These are phyloP conservation scores for Coccomyxa subellipsoidea DNA, from an alignment of 163 green algal genomes.

Conservation along the genomic window DNA sequence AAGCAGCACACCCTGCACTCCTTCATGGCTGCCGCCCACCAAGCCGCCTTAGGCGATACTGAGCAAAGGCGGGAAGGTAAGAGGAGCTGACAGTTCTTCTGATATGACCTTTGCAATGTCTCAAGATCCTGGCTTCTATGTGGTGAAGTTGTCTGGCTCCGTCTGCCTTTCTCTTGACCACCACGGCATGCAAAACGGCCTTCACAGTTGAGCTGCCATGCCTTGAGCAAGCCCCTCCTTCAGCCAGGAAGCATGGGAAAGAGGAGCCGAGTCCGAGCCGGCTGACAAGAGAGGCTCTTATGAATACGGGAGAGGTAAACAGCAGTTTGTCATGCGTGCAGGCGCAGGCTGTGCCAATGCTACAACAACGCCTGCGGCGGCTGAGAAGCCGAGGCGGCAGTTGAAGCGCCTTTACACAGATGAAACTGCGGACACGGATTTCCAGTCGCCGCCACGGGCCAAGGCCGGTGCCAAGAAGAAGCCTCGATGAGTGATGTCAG, in stretches of 20 bases:
- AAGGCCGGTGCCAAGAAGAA: background rate
- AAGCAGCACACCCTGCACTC: conserved; percentile 25
- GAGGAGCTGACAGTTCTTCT: background rate
- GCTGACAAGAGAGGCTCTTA: background rate
- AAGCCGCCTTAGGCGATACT: background rate
- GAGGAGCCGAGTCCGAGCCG: background rate
- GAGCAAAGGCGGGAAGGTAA: background rate
- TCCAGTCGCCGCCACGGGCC: background rate
- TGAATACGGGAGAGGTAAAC: too few relatives aligned
- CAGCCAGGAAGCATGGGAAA: too few relatives aligned
- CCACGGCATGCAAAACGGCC: too few relatives aligned
- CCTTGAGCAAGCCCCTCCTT: too few relatives aligned
- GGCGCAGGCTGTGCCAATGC: background rate
- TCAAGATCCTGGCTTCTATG: too few relatives aligned
- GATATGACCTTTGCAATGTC: background rate
- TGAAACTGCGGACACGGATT: background rate
- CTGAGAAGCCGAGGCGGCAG: background rate
- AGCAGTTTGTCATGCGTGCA: background rate
- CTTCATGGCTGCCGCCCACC: conserved; percentile 10
- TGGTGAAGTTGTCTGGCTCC: too few relatives aligned
- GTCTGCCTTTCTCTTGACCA: too few relatives aligned
- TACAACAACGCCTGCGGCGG: background rate
- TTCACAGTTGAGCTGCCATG: too few relatives aligned
- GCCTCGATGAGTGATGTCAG: too few relatives aligned
- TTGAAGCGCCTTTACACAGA: background rate